Evolutionary conservation across 2,329 filamentous ascomycete genomes (phyloP).

Genomic region (Pestalotiopsis fici): DNA sequence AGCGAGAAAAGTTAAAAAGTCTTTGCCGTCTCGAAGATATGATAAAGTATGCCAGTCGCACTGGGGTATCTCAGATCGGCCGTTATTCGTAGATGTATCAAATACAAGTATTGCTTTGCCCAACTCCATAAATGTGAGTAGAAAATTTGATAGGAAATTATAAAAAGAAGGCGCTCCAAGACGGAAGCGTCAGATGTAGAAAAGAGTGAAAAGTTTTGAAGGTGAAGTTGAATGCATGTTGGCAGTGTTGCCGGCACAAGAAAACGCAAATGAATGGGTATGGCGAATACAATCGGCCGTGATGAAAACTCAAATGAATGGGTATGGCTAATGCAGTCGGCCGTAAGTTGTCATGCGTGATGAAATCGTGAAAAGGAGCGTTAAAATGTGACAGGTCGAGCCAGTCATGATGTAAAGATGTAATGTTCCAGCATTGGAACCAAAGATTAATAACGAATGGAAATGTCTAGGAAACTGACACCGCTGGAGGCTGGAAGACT

Average conservation of each 20-base stretch:
- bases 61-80: slow-evolving; percentile 11
- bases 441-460: background rate
- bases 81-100: slow-evolving; percentile 11
- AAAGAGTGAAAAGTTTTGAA: background rate
- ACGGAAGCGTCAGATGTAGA: background rate
- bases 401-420: background rate
- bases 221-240: background rate
- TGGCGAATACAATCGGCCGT: background rate
- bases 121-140: background rate
- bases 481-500: slow-evolving; percentile 44
- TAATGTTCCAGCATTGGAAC: background rate
- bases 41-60: slow-evolving; percentile 3
- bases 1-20: background rate
- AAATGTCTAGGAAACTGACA: background rate
- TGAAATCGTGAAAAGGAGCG: slow-evolving; percentile 6
- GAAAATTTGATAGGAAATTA: background rate
- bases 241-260: background rate
- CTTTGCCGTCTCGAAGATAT: background rate
- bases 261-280: background rate
- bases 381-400: background rate
- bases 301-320: background rate
- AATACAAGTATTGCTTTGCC: background rate
- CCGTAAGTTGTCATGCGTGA: slow-evolving; percentile 2
- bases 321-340: background rate
- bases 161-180: background rate